These are phyloP conservation scores for Citrus australasica DNA, from an alignment of 345 rosid genomes.

Conservation along the genomic window DNA sequence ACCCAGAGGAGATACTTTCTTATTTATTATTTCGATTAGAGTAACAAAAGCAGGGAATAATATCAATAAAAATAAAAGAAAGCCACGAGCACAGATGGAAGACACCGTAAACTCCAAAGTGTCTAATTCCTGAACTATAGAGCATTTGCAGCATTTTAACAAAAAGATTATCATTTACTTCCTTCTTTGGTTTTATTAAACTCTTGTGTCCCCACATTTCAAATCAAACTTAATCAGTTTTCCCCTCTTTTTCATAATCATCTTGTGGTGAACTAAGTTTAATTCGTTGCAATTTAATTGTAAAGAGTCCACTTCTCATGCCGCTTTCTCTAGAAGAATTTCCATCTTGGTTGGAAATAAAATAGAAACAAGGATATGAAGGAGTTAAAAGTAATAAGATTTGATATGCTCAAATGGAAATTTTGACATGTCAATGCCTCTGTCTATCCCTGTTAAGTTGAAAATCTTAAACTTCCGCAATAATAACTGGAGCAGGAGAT, in stretches of 20 bases:
- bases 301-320: background rate
- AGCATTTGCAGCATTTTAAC: background rate
- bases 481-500: background rate
- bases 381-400: background rate
- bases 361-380: background rate
- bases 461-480: background rate
- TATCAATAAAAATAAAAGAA: background rate
- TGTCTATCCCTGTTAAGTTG: background rate
- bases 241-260: background rate
- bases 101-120: background rate
- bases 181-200: background rate
- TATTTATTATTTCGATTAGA: background rate
- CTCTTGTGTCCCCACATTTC: background rate
- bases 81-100: background rate
- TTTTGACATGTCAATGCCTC: background rate
- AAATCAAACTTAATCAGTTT: background rate
- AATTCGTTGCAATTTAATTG: background rate
- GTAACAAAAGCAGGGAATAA: background rate
- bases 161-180: background rate
- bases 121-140: background rate
- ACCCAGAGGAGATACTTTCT: background rate
- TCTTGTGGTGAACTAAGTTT: background rate
- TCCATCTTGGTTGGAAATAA: background rate
- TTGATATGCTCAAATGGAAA: background rate
- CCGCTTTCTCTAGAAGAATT: background rate